Evolutionary conservation across 805 yeast species (phyloP).

Genomic region (Candida broadrunensis): DNA sequence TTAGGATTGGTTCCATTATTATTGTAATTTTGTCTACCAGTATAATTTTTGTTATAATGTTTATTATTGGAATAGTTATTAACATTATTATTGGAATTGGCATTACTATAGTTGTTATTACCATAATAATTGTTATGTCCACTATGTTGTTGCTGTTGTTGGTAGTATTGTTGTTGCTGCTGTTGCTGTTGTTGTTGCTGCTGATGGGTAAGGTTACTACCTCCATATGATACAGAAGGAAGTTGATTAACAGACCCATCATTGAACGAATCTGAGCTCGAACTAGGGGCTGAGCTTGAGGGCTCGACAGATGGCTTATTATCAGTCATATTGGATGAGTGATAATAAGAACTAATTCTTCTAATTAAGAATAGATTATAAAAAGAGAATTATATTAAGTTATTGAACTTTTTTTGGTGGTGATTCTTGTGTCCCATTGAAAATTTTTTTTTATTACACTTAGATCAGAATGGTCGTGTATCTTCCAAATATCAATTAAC

Average conservation of each 20-base stretch:
- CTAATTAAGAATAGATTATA: background rate
- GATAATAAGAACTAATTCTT: slow-evolving; percentile 3
- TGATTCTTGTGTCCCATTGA: slow-evolving; percentile 1
- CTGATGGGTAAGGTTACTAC: slow-evolving; percentile 3
- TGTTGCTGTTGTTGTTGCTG: slow-evolving; percentile 5
- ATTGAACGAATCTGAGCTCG: background rate
- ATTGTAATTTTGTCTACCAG: slow-evolving; percentile 6
- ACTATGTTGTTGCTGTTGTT: slow-evolving; percentile 6
- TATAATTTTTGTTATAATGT: slow-evolving; percentile 1
- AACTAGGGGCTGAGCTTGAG: slow-evolving; percentile 2
- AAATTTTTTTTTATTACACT: slow-evolving; percentile 4
- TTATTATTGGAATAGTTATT: slow-evolving; percentile 4
- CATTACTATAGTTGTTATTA: slow-evolving; percentile 5
- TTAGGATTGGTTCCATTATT: slow-evolving; percentile 1
- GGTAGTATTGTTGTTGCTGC: slow-evolving; percentile 2
- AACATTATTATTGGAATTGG: slow-evolving; percentile 2
- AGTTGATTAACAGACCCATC: background rate
- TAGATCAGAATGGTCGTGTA: background rate
- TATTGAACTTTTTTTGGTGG: background rate
- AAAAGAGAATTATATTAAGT: background rate
- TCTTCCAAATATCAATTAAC: background rate
- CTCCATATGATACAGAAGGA: slow-evolving; percentile 1
- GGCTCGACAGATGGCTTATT: slow-evolving; percentile 11
- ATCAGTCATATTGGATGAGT: slow-evolving; percentile 12
- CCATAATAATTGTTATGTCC: slow-evolving; percentile 7